Evolutionary conservation across 345 rosid genomes (phyloP), one percentile per base, ranked within the genome.

Genomic region (Aurinia saxatilis): DNA sequence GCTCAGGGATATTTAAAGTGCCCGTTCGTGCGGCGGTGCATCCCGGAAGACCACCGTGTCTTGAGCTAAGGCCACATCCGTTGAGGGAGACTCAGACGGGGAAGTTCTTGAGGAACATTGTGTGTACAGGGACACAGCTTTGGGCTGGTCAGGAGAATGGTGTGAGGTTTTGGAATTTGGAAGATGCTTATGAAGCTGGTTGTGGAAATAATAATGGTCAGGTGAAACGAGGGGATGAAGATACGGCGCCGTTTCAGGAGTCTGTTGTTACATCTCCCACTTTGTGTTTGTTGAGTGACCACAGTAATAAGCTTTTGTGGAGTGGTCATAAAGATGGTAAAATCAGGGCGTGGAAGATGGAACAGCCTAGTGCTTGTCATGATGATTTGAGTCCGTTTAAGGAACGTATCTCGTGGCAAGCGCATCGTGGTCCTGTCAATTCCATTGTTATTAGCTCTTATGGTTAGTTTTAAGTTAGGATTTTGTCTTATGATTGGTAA

Each of bases 131-230:
- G 48, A 78, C 81, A 1, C 95, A 93, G 73, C 75, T 93, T 16
- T 93, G 99, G 97, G 96, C 95, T 0, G 97, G 99, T 15, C 90
- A 84, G 63, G 99, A 93, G 76, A 67, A 73, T 54, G 99, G 97
- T 52, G 75, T 93, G 17, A 71, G 97, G 59, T 79, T 82, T 61
- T 90, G 99, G 99, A 81, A 67, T 10, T 54, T 93, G 13, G 82
- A 75, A 46, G 79, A 80, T 0, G 77, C 78, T 14, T 87, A 77
- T 40, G 90, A 84, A 46, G 74, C 82, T 0, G 96, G 98, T 1
- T 47, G 63, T 19, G 88, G 96, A 12, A 45, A 81, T 3, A 45
- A 81, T 3, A 80, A 85, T 1, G 80, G 81, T n/a, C 77, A 79
- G 53, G 89, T 76, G 2, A 77, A 84, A 51, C 81, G 97, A 23